phyloP scores from a whole-genome alignment of 148 eudicot species.

The Chenopodium berlandieri region DNA sequence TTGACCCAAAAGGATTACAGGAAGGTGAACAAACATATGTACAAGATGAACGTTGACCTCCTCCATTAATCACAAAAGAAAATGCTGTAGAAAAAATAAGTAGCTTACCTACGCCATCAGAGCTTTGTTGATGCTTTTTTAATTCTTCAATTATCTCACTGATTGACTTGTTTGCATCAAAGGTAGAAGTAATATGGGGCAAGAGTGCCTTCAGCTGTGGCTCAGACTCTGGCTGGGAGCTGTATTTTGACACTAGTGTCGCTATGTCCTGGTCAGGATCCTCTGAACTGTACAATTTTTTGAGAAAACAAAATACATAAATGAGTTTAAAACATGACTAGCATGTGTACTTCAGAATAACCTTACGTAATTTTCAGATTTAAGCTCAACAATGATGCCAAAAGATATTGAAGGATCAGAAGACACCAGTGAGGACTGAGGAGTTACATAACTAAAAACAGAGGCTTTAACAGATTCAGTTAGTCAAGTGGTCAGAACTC shows the following conservation, averaged over 20 bases:
- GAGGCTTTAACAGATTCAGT: not conserved
- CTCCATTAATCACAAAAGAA: not conserved
- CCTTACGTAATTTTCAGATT: not conserved
- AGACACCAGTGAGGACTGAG: not conserved
- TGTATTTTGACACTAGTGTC: slow-evolving; percentile 48
- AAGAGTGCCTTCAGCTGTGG: slow-evolving; percentile 61
- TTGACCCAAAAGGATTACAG: not conserved
- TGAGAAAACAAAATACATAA: not conserved
- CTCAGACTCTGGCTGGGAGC: slow-evolving; percentile 60
- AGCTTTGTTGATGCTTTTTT: slow-evolving; percentile 55
- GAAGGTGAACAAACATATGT: not conserved
- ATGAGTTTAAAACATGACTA: not conserved
- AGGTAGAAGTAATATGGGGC: slow-evolving; percentile 68
- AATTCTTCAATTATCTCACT: slow-evolving; percentile 53
- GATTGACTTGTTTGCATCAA: slow-evolving; percentile 56
- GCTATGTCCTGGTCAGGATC: slow-evolving; percentile 60
- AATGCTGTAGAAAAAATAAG: not conserved
- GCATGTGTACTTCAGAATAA: not conserved
- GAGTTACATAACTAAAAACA: not conserved
- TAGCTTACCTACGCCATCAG: slow-evolving; percentile 28
- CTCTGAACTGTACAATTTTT: slow-evolving; percentile 49
- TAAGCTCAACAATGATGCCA: not conserved
- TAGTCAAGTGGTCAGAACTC: not conserved
- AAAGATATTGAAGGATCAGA: not conserved
- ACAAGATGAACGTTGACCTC: not conserved